Evolutionary conservation across 1,284 basidiomycete genomes (phyloP), one percentile per base, ranked within the genome.

Genomic region (Ganoderma lucidum): DNA sequence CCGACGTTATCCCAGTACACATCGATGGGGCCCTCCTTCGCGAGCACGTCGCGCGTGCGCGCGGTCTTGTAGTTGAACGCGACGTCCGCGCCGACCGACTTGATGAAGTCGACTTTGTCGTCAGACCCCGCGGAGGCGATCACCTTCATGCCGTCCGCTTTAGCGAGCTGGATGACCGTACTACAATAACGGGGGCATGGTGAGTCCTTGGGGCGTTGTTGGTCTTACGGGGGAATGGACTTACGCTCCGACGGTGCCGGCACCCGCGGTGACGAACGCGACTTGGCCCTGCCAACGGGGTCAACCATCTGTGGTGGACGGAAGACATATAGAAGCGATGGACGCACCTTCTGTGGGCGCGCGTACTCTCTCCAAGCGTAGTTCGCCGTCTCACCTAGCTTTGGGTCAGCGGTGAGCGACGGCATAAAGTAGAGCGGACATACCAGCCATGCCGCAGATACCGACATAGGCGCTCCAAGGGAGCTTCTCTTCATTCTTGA

Each of bases 61-160:
- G 78, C 78, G 0, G 81, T 86, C 80, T 93, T 94, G 82, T 94
- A 94, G 80, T 94, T 92, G 81, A 94, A 88, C 0, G 85, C 88
- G 17, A 88, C 84, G 75, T 94, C 91, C 10, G 88, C 88, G 0
- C 91, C 91, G 51, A 92, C 77, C 42, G 85, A 78, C 71, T 86
- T 86, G 74, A 92, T 83, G 78, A 87, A 90, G 8, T 82, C 77
- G 64, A 90, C 87, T 78, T 94, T 95, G 63, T 90, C 88, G 10
- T 88, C 84, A 0, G 89, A 88, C 1, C 93, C 92, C 0, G 91
- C 91, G 1, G 92, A 90, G 1, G 87, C 92, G 71, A 93, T 90
- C 62, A 94, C 91, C 71, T 89, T 90, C 32, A 89, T 78, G 0
- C 90, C 90, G 12, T 86, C 84, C 6, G 81, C 79, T 70, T 91